Evolutionary conservation across 176 grass and related monocot species (phyloP), one percentile per base, ranked within the genome.

Genomic region (Hordeum marinum): DNA sequence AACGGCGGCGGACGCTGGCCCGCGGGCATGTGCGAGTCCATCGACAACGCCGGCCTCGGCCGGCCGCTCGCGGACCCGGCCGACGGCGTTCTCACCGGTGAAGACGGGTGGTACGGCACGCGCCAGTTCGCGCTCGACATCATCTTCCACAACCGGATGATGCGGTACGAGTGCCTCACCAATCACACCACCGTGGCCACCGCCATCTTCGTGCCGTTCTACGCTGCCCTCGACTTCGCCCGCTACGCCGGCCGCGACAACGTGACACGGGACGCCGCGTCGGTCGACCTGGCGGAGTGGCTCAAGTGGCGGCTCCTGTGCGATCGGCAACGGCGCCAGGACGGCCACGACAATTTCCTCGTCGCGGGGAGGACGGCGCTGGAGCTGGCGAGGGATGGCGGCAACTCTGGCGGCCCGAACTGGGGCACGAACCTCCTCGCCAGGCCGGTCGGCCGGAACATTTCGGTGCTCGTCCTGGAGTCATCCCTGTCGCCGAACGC

Each of bases 111-210:
- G 94, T 90, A 95, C 76, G 75, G 40, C 68, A 95, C 90, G 41
- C 81, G 86, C 64, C 90, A 92, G 69, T 83, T 80, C 34, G 82
- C 81, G 11, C 86, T 95, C 18, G 90, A 95, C 65, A 24, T 61
- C 65, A 92, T 95, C 82, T 95, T 95, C 83, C 87, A 88, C 90
- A 86, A 92, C 78, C 75, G 93, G 76, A 90, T 95, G 93, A 85
- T 35, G 75, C 93, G 64, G 76, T 95, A 95, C 45, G 75, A 82
- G 39, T 95, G 93, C 88, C 80, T 92, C 71, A 88, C 93, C 50
- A 86, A 89, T 26, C 65, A 82, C 67, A 85, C 88, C 60, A 42
- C 76, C 20, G 20, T 59, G 68, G 85, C 93, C 13, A 15, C 76
- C 68, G 93, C 90, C 29, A 64, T 95, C 40, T 95, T 90, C 48